A percentile compares a stretch with the other conserved stretches of the same genome.
Evolutionary conservation across 106 monocot genomes (phyloP).

Genomic region (Apostasia shenzhenica): DNA sequence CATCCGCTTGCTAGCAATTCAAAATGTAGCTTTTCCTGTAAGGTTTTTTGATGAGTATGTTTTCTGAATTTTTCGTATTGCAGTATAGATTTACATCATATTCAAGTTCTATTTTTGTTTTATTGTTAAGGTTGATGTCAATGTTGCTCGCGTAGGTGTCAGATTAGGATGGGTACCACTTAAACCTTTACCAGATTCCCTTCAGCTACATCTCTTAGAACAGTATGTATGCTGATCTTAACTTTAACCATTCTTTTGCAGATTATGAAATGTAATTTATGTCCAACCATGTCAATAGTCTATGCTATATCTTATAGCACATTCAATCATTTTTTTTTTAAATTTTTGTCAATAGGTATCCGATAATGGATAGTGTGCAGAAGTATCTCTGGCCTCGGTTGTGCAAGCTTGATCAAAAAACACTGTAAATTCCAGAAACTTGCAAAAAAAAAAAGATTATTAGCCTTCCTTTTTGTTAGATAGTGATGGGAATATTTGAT

Average conservation of each 20-base stretch:
- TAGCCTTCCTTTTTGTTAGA: no score
- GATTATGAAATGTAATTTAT: no score
- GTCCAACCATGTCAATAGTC: no score
- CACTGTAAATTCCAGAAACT: slow-evolving; percentile 37
- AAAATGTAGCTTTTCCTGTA: slow-evolving; percentile 82
- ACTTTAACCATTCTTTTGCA: no score
- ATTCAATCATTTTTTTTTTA: no score
- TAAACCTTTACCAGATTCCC: slow-evolving; percentile 66
- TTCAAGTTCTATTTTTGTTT: background rate
- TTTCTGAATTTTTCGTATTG: no score
- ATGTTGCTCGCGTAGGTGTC: slow-evolving; percentile 81
- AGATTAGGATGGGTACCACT: slow-evolving; percentile 91
- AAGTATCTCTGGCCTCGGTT: slow-evolving; percentile 70
- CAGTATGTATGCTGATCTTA: slow-evolving; percentile 30
- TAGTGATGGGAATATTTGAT: no score
- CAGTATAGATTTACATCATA: background rate
- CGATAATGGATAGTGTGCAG: slow-evolving; percentile 51
- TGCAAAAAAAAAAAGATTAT: background rate
- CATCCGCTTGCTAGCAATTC: slow-evolving; percentile 63
- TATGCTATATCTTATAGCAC: no score
- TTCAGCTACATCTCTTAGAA: slow-evolving; percentile 81
- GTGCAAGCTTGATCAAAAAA: slow-evolving; percentile 56
- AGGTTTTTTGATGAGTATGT: background rate
- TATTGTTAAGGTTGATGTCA: slow-evolving; percentile 63
- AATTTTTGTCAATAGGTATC: slow-evolving; percentile 27